These are phyloP conservation scores for Galeopsis tetrahit DNA, from an alignment of 257 asterid genomes.

Conservation along the genomic window DNA sequence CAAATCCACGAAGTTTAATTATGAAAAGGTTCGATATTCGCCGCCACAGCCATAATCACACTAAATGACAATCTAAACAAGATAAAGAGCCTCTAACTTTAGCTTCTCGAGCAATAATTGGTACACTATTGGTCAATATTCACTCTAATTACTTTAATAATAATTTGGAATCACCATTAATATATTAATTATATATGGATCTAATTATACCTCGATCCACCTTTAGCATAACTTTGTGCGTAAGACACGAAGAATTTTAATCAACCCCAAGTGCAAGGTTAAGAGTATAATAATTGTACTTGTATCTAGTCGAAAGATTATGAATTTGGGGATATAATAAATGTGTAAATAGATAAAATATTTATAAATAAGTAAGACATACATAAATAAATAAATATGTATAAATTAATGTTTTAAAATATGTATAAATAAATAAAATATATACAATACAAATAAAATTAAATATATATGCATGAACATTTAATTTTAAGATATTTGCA, in stretches of 20 bases:
- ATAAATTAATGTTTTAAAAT: too few species aligned
- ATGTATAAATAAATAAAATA: too few species aligned
- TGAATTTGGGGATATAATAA: too few species aligned
- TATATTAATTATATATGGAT: constrained; percentile 26
- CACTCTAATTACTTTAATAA: neutral
- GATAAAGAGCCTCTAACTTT: constrained; percentile 29
- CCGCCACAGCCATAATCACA: constrained; percentile 59
- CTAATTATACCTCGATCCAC: neutral
- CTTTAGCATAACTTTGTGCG: constrained; percentile 1
- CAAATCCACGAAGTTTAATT: constrained; percentile 30
- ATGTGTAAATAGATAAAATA: too few species aligned
- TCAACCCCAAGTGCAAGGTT: constrained; percentile 30
- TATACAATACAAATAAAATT: too few species aligned
- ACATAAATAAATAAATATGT: too few species aligned
- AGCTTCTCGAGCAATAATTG: constrained; percentile 47
- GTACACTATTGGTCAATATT: constrained; percentile 39
- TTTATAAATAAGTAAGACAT: too few species aligned
- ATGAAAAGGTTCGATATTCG: constrained; percentile 51
- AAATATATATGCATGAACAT: too few species aligned
- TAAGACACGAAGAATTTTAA: constrained; percentile 21
- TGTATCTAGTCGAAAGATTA: too few species aligned
- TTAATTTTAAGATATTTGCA: too few species aligned
- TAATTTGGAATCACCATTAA: constrained; percentile 20
- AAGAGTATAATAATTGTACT: too few species aligned
- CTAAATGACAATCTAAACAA: constrained; percentile 38